Percentiles rank a stretch among this genome's conserved stretches.
Conservation (phyloP, 106 monocot species). For the Acorus calamus region DNA sequence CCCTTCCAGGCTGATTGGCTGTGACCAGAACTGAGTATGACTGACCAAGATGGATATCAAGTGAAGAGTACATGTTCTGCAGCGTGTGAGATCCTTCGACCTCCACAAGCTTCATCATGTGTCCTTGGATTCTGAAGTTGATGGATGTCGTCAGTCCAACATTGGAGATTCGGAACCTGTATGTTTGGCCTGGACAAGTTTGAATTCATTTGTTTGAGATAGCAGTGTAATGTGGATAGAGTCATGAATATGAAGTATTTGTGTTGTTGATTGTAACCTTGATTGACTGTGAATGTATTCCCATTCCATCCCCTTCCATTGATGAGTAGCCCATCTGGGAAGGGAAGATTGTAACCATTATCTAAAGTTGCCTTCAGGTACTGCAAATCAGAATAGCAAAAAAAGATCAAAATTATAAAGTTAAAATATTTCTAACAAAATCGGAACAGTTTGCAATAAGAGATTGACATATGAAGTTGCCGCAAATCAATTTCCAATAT, state of each 20-base stretch:
- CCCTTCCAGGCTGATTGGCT: slow-evolving; percentile 10
- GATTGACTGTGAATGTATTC: slow-evolving; percentile 16
- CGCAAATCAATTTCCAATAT: too few relatives aligned
- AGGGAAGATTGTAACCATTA: slow-evolving; percentile 6
- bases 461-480: too few relatives aligned
- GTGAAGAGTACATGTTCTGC: slow-evolving; percentile 11
- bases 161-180: slow-evolving; percentile 19
- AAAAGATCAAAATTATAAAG: neutral
- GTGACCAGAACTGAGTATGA: slow-evolving; percentile 19
- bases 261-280: neutral
- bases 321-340: slow-evolving; percentile 17
- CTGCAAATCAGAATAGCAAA: neutral
- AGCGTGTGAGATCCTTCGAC: slow-evolving; percentile 18
- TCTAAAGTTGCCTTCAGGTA: slow-evolving; percentile 8
- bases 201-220: too few relatives aligned
- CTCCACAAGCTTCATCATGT: slow-evolving; percentile 16
- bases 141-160: slow-evolving; percentile 13
- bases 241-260: too few relatives aligned
- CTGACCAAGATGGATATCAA: slow-evolving; percentile 18
- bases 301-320: slow-evolving; percentile 19
- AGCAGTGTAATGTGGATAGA: too few relatives aligned
- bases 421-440: too few relatives aligned
- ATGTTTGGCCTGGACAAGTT: slow-evolving; percentile 8
- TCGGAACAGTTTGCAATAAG: too few relatives aligned
- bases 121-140: slow-evolving; percentile 16